These are phyloP conservation scores for Colletotrichum lupini DNA, from an alignment of 2,329 filamentous ascomycete species.

Conservation along the genomic window DNA sequence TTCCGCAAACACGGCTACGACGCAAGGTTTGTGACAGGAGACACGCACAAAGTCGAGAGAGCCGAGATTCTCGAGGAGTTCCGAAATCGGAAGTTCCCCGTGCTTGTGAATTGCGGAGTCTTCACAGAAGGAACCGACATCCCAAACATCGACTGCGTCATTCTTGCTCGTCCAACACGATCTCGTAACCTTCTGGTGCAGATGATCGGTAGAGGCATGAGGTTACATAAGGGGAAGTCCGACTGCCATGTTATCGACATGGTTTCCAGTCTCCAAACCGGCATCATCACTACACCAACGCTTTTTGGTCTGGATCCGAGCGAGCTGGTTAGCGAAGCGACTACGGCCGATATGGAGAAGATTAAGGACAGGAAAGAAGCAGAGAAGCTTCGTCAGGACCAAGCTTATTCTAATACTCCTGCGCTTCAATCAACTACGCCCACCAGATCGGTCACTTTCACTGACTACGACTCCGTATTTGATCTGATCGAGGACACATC, in stretches of 20 bases:
- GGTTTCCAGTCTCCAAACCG: slow-evolving; percentile 85
- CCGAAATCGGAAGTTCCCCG: slow-evolving; percentile 79
- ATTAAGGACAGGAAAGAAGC: slow-evolving; percentile 61
- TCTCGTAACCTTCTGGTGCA: slow-evolving; percentile 95
- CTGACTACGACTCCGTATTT: slow-evolving; percentile 91
- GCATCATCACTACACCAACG: slow-evolving; percentile 90
- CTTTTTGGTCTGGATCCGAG: slow-evolving; percentile 91
- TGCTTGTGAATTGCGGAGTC: slow-evolving; percentile 93
- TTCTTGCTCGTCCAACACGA: slow-evolving; percentile 87
- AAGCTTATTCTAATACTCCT: slow-evolving; percentile 31
- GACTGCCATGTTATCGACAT: slow-evolving; percentile 97
- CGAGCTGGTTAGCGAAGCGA: slow-evolving; percentile 77
- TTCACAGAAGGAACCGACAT: slow-evolving; percentile 99
- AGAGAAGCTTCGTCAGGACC: slow-evolving; percentile 49
- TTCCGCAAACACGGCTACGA: slow-evolving; percentile 85
- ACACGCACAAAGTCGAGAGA: slow-evolving; percentile 77
- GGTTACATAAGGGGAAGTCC: slow-evolving; percentile 81
- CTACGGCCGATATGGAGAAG: slow-evolving; percentile 69
- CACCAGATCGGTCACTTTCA: slow-evolving; percentile 75
- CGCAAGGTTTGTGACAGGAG: slow-evolving; percentile 86
- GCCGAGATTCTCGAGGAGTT: slow-evolving; percentile 80
- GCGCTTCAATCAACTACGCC: not conserved
- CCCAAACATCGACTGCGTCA: slow-evolving; percentile 93
- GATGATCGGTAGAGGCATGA: slow-evolving; percentile 97
- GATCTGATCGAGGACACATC: slow-evolving; percentile 88